Evolutionary conservation across 345 rosid genomes (phyloP).

Genomic region (Aurinia saxatilis): DNA sequence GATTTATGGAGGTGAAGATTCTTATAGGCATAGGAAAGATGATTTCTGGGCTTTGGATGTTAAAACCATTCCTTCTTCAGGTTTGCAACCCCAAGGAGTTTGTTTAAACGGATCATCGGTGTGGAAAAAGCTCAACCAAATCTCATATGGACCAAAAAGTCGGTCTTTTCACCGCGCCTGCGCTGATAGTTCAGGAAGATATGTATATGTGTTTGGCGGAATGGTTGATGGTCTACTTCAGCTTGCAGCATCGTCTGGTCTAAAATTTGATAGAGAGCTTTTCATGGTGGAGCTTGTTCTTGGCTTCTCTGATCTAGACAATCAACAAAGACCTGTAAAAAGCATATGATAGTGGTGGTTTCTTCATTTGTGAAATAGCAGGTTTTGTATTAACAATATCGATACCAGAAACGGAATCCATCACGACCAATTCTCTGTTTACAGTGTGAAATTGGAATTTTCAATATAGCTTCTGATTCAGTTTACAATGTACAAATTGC

Average conservation of each 20-base stretch:
- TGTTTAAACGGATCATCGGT: slow-evolving; percentile 27
- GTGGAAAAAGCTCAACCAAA: slow-evolving; percentile 58
- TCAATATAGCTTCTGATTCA: slow-evolving; percentile 13
- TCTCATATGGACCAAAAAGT: slow-evolving; percentile 46
- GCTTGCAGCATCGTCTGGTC: slow-evolving; percentile 45
- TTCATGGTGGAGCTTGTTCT: slow-evolving; percentile 61
- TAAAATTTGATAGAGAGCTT: slow-evolving; percentile 73
- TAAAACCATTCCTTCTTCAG: slow-evolving; percentile 36
- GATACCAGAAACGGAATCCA: background rate
- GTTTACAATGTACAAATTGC: slow-evolving; percentile 19
- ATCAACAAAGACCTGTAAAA: slow-evolving; percentile 8
- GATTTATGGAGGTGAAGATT: slow-evolving; percentile 91
- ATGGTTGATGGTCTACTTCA: slow-evolving; percentile 72
- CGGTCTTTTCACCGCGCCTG: slow-evolving; percentile 88
- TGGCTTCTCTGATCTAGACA: slow-evolving; percentile 31
- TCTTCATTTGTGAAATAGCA: slow-evolving; percentile 2
- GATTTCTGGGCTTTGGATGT: slow-evolving; percentile 84
- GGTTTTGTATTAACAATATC: background rate
- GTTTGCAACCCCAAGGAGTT: slow-evolving; percentile 31
- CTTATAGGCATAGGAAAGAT: slow-evolving; percentile 65
- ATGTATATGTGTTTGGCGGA: slow-evolving; percentile 74
- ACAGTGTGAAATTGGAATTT: background rate
- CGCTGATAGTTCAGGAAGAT: slow-evolving; percentile 56
- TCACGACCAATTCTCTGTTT: background rate
- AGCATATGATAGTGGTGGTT: background rate